Conservation (phyloP, 345 rosid genomes). For the Lenwebbia sp. region DNA sequence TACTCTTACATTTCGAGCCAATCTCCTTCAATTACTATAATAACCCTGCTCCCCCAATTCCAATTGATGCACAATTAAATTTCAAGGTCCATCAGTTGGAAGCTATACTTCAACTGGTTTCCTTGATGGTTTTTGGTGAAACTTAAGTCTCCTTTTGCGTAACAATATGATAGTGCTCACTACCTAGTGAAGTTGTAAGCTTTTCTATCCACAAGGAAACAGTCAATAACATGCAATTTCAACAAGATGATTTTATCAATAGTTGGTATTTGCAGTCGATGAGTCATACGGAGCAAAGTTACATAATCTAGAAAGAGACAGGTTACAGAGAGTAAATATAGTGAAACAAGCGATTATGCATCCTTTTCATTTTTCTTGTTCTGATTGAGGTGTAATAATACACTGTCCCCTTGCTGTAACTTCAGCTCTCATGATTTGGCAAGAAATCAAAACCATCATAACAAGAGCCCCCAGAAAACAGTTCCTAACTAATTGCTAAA, state of each 20-base stretch:
- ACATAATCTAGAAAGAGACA: background rate
- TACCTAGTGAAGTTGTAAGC: background rate
- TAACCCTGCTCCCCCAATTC: background rate
- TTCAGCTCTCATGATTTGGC: background rate
- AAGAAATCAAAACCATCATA: background rate
- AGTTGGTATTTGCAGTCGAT: background rate
- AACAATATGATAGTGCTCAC: background rate
- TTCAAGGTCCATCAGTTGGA: background rate
- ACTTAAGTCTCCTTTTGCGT: background rate
- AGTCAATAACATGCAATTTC: background rate
- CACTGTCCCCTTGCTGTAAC: background rate
- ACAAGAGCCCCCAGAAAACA: background rate
- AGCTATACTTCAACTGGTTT: background rate
- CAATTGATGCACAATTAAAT: background rate
- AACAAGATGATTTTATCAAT: background rate
- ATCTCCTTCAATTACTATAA: background rate
- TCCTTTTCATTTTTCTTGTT: background rate
- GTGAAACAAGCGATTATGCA: background rate
- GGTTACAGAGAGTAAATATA: background rate
- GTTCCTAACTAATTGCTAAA: background rate
- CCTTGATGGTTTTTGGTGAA: background rate
- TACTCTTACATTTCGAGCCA: background rate
- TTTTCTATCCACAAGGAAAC: background rate
- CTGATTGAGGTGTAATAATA: background rate
- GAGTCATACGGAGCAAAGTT: background rate